Base-by-base conservation (phyloP, 768 basidiomycete genomes). In the Russula lepida region DNA sequence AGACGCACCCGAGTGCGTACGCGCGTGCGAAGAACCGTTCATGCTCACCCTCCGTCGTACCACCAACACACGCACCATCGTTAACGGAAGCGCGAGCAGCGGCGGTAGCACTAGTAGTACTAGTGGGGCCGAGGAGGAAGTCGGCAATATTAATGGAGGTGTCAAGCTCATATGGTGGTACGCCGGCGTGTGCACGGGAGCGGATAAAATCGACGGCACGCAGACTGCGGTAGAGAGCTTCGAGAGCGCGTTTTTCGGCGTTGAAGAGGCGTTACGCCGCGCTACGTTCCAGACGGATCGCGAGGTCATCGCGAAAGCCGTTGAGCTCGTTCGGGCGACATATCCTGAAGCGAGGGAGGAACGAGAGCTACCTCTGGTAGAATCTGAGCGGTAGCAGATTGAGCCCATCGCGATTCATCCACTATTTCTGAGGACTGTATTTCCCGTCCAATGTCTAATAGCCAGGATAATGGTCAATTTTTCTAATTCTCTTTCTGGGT, bases 111-210 rank as follows among this genome's bases (percentile, higher is more conserved):
- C n/a, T 17, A 37, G 35, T 6, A 15, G 8, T 21, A 23, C n/a
- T 23, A n/a, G n/a, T n/a, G n/a, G n/a, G n/a, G 19, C n/a, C 0
- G 19, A 2, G 11, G 43, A 44, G n/a, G 43, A 44, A n/a, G 21
- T n/a, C n/a, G n/a, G n/a, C n/a, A n/a, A 44, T 5, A n/a, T 11
- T 6, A 65, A 56, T 11, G 67, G 60, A 21, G 71, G 74, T 33
- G 66, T 75, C 27, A 82, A 83, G 71, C 64, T 79, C 37, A 77
- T 81, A 27, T 83, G 74, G 72, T 84, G 81, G 83, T 82, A 73
- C 65, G 70, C 80, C 17, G 74, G 77, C 27, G 57, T 67, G 70
- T 60, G 70, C 15, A 70, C 66, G 2, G 73, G 74, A 30, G 70
- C 70, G 64, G 59, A 70, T 37, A 53, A 57, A n/a, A 19, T 46